Base-by-base conservation (phyloP, 2,329 filamentous ascomycete genomes). In the Trichoderma simmonsii region DNA sequence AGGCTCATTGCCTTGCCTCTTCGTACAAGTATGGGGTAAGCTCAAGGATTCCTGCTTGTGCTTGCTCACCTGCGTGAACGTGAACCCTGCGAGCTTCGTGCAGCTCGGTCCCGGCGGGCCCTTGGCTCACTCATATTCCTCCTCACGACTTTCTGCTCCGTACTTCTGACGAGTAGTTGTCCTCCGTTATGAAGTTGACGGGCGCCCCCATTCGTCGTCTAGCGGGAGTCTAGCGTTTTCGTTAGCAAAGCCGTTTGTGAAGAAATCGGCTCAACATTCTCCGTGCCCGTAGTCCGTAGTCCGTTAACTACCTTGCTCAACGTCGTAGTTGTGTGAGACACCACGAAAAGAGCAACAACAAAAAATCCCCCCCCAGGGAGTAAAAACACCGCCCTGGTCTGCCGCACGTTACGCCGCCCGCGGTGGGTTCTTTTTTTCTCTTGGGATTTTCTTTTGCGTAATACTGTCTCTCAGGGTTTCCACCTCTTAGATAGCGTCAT, bases 251-350 rank as follows among this genome's bases (percentile, higher is more conserved):
- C 57, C 57, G 57, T 70, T n/a, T 43, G 28, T 68, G 28, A 57
- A 43, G 54, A 68, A 68, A 30, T 43, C 65, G 56, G 63, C 21
- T 18, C 62, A 71, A 59, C 51, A 43, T 67, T 59, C 64, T 43
- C 64, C 64, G 39, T 43, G 64, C 15, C 43, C 43, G 43, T 51
- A 21, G 56, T n/a, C 56, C 7, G 56, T 59, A 30, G 54, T 32
- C 28, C 26, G 56, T 18, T 11, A 59, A n/a, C 28, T 54, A 36
- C 51, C 34, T 28, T 6, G 64, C 56, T 69, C 26, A 61, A 71
- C 51, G 62, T 60, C 62, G 61, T 36, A 26, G 43, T 60, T 62
- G 39, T 68, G 63, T 72, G 57, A 68, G 70, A 72, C 70, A 72
- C 70, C 70, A 72, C 43, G 63, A 67, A 62, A 68, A 54, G 26